Base-by-base conservation (phyloP, 495 filamentous ascomycete genomes). In the Cairneyella variabilis region DNA sequence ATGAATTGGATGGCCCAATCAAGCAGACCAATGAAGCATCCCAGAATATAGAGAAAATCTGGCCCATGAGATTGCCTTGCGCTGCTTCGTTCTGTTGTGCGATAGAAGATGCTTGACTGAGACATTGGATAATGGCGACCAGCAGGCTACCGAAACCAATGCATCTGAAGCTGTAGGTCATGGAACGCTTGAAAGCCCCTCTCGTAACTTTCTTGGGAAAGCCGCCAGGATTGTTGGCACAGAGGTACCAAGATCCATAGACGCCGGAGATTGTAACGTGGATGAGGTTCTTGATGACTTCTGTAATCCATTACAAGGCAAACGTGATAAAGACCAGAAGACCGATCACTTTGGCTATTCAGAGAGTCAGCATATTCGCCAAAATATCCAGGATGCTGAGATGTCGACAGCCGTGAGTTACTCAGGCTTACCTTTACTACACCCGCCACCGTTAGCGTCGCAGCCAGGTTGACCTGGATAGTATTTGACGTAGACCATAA, bases 161-260 rank as follows among this genome's bases (percentile, higher is more conserved):
- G 48, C 86, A 91, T 20, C 92, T 91, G 60, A 96, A 97, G 34
- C 86, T 91, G 70, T 92, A 95, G 2, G 91, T 95, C 41, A 90
- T 76, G 3, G 90, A 77, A 36, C 90, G 79, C 51, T 80, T 80
- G 47, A 92, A 79, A 4, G 88, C 84, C 14, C 89, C 88, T 6
- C 89, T 76, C 1, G 92, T 96, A 5, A 88, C 83, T 10, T 82
- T 80, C 38, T 72, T 80, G 3, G 90, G 90, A 64, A 88, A 85
- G 2, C 78, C 78, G 17, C 66, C 67, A 0, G 77, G 68, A 39
- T 86, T 86, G 16, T 78, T 71, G 28, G 75, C 70, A 58, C 75
- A 84, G 73, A 96, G 96, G 70, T 95, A 97, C 91, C 91, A 96
- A 1, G 86, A 86, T 0, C 89, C 91, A 57, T 95, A 96, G 11